Base-by-base conservation (phyloP, 2,329 filamentous ascomycete genomes). In the Chaetomiaceae sp. region DNA sequence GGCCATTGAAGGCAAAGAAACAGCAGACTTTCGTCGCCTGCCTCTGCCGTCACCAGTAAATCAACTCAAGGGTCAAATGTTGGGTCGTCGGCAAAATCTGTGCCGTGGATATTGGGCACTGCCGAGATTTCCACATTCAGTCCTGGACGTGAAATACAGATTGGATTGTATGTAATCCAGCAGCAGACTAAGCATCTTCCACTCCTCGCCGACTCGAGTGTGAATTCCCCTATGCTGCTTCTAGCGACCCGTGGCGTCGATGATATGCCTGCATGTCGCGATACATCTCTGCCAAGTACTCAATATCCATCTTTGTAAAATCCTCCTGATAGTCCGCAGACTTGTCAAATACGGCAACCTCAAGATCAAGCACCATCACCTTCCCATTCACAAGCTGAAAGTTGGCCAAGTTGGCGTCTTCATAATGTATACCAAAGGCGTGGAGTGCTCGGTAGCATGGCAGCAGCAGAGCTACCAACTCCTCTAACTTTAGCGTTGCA, bases 381-480 rank as follows among this genome's bases (percentile, higher is more conserved):
- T 4, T 45, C 13, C 43, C 43, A 21, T 27, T 20, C 13, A 45
- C 20, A 14, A 23, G 42, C 10, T 14, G 29, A 9, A 44, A 44
- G 18, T 44, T 44, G 9, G 11, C 5, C 30, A 13, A 6, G 7
- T 33, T 4, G 9, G 30, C 29, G 11, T 44, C 42, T 13, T 44
- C 42, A 11, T 44, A 13, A 14, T 44, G 42, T 7, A 33, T 29
- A 1, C 27, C n/a, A 16, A 34, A 45, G 6, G 29, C 25, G 13
- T 45, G 42, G 5, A 55, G 13, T 9, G 48, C 44, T 27, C 34
- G 38, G 44, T 52, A 48, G 30, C 37, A 48, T 18, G 23, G 33
- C 27, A 45, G 53, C 20, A 55, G 33, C 33, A 49, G 40, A n/a
- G n/a, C 27, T 2, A 44, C 41, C 18, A 56, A 33, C 30, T 56